A percentile compares a stretch with the other conserved stretches of the same genome.
Evolutionary conservation across 1,284 basidiomycete species (phyloP).

Genomic region (Testicularia cyperi): DNA sequence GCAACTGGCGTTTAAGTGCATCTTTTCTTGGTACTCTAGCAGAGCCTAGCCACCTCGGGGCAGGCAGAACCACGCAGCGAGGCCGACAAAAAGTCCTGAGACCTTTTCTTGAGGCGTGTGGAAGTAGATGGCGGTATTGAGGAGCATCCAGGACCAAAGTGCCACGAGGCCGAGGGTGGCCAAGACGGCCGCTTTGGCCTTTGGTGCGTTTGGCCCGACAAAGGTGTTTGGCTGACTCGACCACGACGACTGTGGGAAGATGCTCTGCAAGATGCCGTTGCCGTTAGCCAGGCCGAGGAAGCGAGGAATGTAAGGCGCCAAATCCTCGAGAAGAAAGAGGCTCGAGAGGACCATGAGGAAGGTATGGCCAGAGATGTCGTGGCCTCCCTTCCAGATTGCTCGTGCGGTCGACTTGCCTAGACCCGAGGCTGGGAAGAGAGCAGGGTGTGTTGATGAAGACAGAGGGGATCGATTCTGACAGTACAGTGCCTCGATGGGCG

Average conservation of each 20-base stretch:
- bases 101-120: slow-evolving; percentile 85
- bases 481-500: slow-evolving; percentile 31
- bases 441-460: slow-evolving; percentile 18
- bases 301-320: slow-evolving; percentile 63
- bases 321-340: slow-evolving; percentile 77
- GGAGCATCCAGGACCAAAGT: slow-evolving; percentile 74
- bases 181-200: slow-evolving; percentile 14
- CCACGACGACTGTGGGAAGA: background rate
- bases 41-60: slow-evolving; percentile 29
- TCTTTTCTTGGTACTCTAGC: too few species aligned
- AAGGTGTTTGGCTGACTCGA: background rate
- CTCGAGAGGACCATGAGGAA: slow-evolving; percentile 85
- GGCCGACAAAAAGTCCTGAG: slow-evolving; percentile 67
- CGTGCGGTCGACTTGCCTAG: slow-evolving; percentile 6
- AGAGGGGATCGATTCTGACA: slow-evolving; percentile 38
- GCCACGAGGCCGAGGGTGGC: slow-evolving; percentile 65
- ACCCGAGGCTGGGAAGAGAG: slow-evolving; percentile 7
- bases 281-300: background rate
- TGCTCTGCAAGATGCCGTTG: background rate
- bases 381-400: slow-evolving; percentile 69
- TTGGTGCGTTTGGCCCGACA: background rate
- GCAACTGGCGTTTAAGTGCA: too few species aligned
- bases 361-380: slow-evolving; percentile 91
- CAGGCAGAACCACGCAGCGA: slow-evolving; percentile 43
- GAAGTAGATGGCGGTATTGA: slow-evolving; percentile 85